Base-by-base conservation (phyloP, 345 rosid species). In the Sisymbrium irio region DNA sequence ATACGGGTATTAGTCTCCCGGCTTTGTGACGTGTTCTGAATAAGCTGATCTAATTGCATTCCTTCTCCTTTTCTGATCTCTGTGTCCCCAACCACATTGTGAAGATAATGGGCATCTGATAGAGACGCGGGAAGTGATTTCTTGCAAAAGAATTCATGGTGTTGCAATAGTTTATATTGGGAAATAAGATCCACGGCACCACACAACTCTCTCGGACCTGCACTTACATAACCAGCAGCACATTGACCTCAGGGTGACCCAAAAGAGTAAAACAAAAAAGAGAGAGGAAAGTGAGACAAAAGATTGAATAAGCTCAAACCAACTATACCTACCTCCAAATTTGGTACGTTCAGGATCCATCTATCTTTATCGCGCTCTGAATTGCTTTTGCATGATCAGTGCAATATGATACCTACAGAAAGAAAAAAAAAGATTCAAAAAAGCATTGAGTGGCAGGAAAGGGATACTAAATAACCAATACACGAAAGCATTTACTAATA, bases 21-120 rank as follows among this genome's bases (percentile, higher is more conserved):
- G 65, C 80, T 70, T 60, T 76, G 60, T 35, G 82, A 72, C 28
- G 75, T 36, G 73, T 62, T 84, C 68, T 86, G 87, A 71, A 84
- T 65, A 77, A 90, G 92, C 79, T 88, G 97, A 81, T 83, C 87
- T 77, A 93, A 63, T 75, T 88, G 93, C 98, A 93, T 90, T 54
- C 96, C 97, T 42, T 88, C 97, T 66, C 97, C 97, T 85, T 90
- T 90, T 65, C 93, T 85, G 63, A 92, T 87, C 82, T 90, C 88
- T 36, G 88, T 79, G 73, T 87, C 96, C 40, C 97, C 96, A 72
- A 87, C 97, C 71, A 88, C 90, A 65, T 86, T 82, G 65, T 80
- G 93, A 75, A 93, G 90, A 74, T 93, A 90, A 75, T 83, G 89
- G 64, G 93, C 77, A 55, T 88, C 93, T 27, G 95, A 76, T n/a